Evolutionary conservation across 352 stramenopile species (phyloP), one percentile per base, ranked within the genome.

Genomic region (Phytophthora vignae): DNA sequence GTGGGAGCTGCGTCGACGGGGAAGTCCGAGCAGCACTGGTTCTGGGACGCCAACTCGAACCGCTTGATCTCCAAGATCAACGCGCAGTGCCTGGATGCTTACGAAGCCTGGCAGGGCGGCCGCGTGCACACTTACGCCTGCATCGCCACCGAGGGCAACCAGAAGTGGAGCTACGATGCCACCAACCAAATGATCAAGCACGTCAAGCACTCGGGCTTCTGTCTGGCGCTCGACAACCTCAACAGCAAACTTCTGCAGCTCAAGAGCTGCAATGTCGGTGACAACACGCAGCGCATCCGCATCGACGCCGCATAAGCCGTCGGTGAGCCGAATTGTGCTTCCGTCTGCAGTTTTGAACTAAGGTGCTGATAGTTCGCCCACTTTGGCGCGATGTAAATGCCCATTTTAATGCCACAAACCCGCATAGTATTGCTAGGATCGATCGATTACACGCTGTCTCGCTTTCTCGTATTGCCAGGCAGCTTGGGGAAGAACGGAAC

Each of bases 401-500:
- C 36, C 36, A 44, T 44, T 44, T 17, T 17, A 44, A 44, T 44
- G 36, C 36, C 10, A 44, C 36, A 44, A 44, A 44, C 36, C 36
- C 36, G 36, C 36, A 44, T 10, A 36, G 31, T 44, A 44, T 11
- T 44, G n/a, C n/a, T 3, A 44, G 36, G 25, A 12, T 49, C 38
- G 27, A 44, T 70, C 36, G 2, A 19, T 50, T 33, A 63, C 55
- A 25, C 62, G 36, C 55, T 71, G 33, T 61, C 44, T 75, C 54
- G 44, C 49, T 76, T 69, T 53, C 70, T 70, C 33, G 27, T 57
- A 7, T n/a, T 29, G 12, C 33, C 49, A 2, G 55, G 52, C 12
- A 71, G 59, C 56, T 87, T 78, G 0, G 82, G 82, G 48, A 94
- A 93, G 56, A 88, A 79, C 15, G 88, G 88, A 11, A 95, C 81